Evolutionary conservation across 177 flowering plant genomes (phyloP), one percentile per base, ranked within the genome.

Genomic region (Tripterygium wilfordii): DNA sequence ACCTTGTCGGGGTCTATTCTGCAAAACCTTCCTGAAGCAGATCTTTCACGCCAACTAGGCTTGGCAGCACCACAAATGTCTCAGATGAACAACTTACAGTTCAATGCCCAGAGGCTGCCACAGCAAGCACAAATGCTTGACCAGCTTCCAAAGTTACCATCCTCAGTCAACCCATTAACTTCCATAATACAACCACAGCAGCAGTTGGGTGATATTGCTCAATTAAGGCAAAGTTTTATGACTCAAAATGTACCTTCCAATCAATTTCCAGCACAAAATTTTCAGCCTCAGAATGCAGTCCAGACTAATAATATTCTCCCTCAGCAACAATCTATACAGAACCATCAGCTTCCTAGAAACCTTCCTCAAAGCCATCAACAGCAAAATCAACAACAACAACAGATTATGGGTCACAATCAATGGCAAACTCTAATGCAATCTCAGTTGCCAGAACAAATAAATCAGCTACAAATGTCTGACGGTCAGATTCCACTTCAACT

Each of bases 11-110:
- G 74, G 6, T 62, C 87, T 19, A 61, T 70, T 45, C 52, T 78
- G 32, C 85, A 72, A 58, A 78, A 72, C 53, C 56, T 67, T 42
- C 59, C 75, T 43, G 76, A 74, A 16, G 54, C 78, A 14, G 97
- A 85, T 60, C 53, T 83, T 44, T 80, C 94, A 20, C 85, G 77
- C 46, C 97, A 87, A 44, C 56, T 83, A 49, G 82, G 86, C 18
- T 66, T 80, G 56, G 56, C 76, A 1, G 57, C 71, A 26, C 51
- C 85, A 5, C 98, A 81, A 45, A 53, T 74, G 18, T 57, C 76
- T 59, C 86, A 69, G 61, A 77, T 71, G 46, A 82, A 70, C 63
- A 76, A 62, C 64, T 47, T 77, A 30, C 83, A 74, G 48, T 72
- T 78, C 51, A 76, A 61, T 68, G 42, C 69, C 14, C 84, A 78